Base-by-base conservation (phyloP, 1,139 yeast genomes). In the Yamadazyma siamensis region DNA sequence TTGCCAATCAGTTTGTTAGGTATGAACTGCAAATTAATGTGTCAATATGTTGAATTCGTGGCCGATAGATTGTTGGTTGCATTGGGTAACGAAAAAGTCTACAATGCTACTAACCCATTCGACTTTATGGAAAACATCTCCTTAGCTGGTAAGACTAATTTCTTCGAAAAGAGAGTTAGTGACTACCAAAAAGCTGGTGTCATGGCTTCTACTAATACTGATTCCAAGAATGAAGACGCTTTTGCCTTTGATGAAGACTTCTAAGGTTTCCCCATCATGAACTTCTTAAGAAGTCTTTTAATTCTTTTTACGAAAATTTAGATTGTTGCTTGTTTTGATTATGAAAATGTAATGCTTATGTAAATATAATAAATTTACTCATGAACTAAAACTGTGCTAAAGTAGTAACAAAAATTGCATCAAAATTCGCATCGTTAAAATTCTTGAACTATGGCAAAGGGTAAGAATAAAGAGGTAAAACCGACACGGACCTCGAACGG, bases 151-250 rank as follows among this genome's bases (percentile, higher is more conserved):
- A 91, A 91, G 77, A 89, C 98, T 49, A 91, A 91, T 72, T 91
- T 94, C 77, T 91, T 91, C 57, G 99, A 91, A 75, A 91, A 91
- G 78, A 84, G 97, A 66, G 98, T 91, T 40, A 84, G 95, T 39
- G 99, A 94, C 64, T 94, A 94, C 70, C 96, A 91, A 70, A 91
- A 91, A 72, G 97, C 97, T 34, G 97, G 97, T 69, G 98, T 91
- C 52, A 91, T 91, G 94, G 48, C 48, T 26, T 88, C 71, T 34
- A 48, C 63, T 39, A n/a, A n/a, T n/a, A 54, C 49, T 34, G 49
- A 59, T 34, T 46, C 56, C 33, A 46, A 56, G 33, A 47, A 54
- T 35, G 29, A 29, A 23, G 54, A 52, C 48, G 52, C 54, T 36
- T 67, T 69, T 50, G 51, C 72, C 17, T 68, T 69, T 47, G 74